A percentile compares a stretch with the other conserved stretches of the same genome.
Conservation (phyloP, 768 basidiomycete genomes). For the Lentinula boryana region DNA sequence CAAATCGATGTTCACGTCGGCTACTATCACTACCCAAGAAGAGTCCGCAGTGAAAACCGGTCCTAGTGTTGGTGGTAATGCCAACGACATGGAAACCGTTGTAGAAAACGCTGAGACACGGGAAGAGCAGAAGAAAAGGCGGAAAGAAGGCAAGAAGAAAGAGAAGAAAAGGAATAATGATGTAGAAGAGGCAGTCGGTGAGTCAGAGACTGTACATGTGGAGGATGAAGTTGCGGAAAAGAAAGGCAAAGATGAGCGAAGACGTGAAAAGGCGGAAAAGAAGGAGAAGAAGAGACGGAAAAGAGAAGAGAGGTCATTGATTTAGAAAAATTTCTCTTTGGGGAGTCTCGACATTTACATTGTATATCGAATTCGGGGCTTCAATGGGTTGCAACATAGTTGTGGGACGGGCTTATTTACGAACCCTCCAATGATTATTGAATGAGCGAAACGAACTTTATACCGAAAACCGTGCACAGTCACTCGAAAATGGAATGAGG, state of each 20-base stretch:
- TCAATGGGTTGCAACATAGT: too few species aligned
- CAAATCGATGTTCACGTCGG: neutral
- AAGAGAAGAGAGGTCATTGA: neutral
- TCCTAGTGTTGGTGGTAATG: neutral
- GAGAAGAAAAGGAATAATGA: neutral
- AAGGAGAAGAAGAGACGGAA: neutral
- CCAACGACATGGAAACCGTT: neutral
- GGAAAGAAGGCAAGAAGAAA: neutral
- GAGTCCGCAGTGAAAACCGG: neutral
- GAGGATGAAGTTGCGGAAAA: neutral
- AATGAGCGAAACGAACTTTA: too few species aligned
- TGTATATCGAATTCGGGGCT: too few species aligned
- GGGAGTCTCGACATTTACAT: neutral
- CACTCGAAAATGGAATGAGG: too few species aligned
- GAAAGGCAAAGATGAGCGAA: neutral
- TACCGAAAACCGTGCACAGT: too few species aligned
- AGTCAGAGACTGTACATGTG: neutral
- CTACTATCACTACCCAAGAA: neutral
- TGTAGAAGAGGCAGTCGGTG: neutral
- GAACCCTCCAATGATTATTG: too few species aligned
- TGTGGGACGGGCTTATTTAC: too few species aligned
- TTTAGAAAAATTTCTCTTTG: neutral
- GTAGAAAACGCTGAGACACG: neutral
- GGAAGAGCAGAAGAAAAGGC: neutral
- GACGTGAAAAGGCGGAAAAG: neutral